A percentile compares a stretch with the other conserved stretches of the same genome.
Evolutionary conservation across 352 stramenopile genomes (phyloP).

Genomic region (Globisporangium rhizosaccharum): DNA sequence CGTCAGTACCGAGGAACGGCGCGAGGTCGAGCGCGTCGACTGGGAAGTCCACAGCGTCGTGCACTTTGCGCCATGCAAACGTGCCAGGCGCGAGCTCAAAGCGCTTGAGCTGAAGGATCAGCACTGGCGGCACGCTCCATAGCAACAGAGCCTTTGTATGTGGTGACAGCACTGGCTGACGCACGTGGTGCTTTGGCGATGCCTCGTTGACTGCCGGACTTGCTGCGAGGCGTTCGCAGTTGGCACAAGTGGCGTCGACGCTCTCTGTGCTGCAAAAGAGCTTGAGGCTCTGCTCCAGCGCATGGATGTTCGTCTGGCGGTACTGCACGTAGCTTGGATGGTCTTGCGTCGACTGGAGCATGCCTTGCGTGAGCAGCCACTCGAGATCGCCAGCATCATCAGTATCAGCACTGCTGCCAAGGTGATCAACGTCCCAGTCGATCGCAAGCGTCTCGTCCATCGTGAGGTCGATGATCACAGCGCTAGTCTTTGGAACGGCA

Average conservation of each 20-base stretch:
- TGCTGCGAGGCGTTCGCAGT: slow-evolving; percentile 15
- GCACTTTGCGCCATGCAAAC: slow-evolving; percentile 77
- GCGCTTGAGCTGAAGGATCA: slow-evolving; percentile 65
- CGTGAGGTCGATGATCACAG: slow-evolving; percentile 26
- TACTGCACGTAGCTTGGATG: slow-evolving; percentile 35
- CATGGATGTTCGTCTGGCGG: slow-evolving; percentile 18
- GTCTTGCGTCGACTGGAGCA: slow-evolving; percentile 19
- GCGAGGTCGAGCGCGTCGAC: slow-evolving; percentile 82
- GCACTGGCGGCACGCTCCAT: slow-evolving; percentile 47
- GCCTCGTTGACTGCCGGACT: not conserved
- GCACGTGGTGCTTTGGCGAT: not conserved
- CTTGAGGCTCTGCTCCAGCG: slow-evolving; percentile 34
- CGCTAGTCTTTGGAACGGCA: slow-evolving; percentile 23
- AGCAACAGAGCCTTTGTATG: slow-evolving; percentile 52
- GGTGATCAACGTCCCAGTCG: slow-evolving; percentile 38
- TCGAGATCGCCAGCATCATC: slow-evolving; percentile 3
- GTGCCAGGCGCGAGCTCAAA: slow-evolving; percentile 47
- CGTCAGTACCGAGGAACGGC: slow-evolving; percentile 23
- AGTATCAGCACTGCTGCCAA: not conserved
- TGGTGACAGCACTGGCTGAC: slow-evolving; percentile 1
- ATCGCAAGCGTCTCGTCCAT: slow-evolving; percentile 63
- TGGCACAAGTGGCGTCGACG: slow-evolving; percentile 37
- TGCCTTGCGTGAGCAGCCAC: slow-evolving; percentile 17
- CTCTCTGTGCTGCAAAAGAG: slow-evolving; percentile 42
- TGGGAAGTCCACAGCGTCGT: slow-evolving; percentile 90